These are phyloP conservation scores for Ogataea paraovalis DNA, from an alignment of 805 yeast genomes.

Conservation along the genomic window DNA sequence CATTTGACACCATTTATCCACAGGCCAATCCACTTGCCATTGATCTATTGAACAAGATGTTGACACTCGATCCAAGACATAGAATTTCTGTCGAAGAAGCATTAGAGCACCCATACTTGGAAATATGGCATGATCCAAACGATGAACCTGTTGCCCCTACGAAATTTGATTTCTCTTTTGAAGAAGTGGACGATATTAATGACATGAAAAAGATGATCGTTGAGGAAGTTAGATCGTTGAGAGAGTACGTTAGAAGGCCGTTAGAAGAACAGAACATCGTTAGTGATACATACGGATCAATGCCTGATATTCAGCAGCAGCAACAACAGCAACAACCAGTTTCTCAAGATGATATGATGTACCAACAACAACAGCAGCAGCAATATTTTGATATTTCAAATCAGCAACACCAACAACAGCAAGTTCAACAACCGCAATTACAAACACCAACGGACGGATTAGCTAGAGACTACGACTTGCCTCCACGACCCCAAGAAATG, in stretches of 20 bases:
- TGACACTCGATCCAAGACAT: slow-evolving; percentile 80
- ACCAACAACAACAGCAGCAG: slow-evolving; percentile 23
- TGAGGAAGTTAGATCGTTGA: slow-evolving; percentile 72
- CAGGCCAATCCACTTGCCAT: slow-evolving; percentile 83
- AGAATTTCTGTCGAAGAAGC: slow-evolving; percentile 90
- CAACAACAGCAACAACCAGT: slow-evolving; percentile 18
- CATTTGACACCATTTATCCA: slow-evolving; percentile 71
- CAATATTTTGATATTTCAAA: slow-evolving; percentile 12
- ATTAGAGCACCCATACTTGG: slow-evolving; percentile 79
- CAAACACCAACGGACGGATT: slow-evolving; percentile 43
- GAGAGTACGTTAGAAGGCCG: slow-evolving; percentile 79
- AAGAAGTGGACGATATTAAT: slow-evolving; percentile 74
- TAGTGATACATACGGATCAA: slow-evolving; percentile 23
- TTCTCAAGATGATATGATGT: slow-evolving; percentile 19
- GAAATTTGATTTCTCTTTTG: slow-evolving; percentile 85
- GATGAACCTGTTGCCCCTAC: slow-evolving; percentile 84
- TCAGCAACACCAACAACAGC: slow-evolving; percentile 18
- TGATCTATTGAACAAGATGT: slow-evolving; percentile 71
- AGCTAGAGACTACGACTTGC: slow-evolving; percentile 43
- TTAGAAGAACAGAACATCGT: slow-evolving; percentile 45
- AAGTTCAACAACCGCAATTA: slow-evolving; percentile 29
- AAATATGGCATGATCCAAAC: slow-evolving; percentile 87
- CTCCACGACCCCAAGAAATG: slow-evolving; percentile 62
- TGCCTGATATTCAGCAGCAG: slow-evolving; percentile 16
- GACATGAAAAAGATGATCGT: slow-evolving; percentile 72